Evolutionary conservation across 2,329 filamentous ascomycete species (phyloP).

Genomic region (Rutstroemia sp.): DNA sequence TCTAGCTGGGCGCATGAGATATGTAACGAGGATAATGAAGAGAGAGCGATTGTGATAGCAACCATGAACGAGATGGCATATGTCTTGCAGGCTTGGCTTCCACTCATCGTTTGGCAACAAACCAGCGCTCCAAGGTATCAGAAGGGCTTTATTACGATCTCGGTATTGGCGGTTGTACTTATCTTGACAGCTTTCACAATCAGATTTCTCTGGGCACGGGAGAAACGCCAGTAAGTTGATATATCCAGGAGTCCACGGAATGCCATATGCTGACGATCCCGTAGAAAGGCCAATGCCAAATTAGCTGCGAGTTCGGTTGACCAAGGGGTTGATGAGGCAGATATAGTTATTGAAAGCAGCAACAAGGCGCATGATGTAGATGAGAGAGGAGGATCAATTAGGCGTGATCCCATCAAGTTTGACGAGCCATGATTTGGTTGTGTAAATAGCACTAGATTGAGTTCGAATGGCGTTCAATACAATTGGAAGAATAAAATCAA

Average conservation of each 20-base stretch:
- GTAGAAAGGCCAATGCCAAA: neutral
- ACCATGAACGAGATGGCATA: slow-evolving; percentile 65
- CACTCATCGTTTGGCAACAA: slow-evolving; percentile 58
- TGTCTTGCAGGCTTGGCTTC: slow-evolving; percentile 63
- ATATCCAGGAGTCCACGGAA: neutral
- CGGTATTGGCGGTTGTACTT: slow-evolving; percentile 36
- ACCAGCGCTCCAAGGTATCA: slow-evolving; percentile 52
- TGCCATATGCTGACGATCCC: neutral
- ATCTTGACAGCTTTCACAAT: slow-evolving; percentile 12
- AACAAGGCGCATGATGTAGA: too few species aligned
- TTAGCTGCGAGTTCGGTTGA: neutral
- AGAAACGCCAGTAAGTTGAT: slow-evolving; percentile 3
- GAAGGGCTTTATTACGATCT: slow-evolving; percentile 53
- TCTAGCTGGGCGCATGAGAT: slow-evolving; percentile 46
- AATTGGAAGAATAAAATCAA: neutral
- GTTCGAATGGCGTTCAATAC: neutral
- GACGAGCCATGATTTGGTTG: neutral
- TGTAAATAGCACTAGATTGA: slow-evolving; percentile 1
- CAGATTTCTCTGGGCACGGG: slow-evolving; percentile 10
- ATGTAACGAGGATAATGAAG: slow-evolving; percentile 51
- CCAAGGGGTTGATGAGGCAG: neutral
- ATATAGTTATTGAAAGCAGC: neutral
- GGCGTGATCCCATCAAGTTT: too few species aligned
- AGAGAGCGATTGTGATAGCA: slow-evolving; percentile 57
- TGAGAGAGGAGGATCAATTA: too few species aligned